phyloP scores from a whole-genome alignment of 768 basidiomycete genomes.

The Mycena alexandri region DNA sequence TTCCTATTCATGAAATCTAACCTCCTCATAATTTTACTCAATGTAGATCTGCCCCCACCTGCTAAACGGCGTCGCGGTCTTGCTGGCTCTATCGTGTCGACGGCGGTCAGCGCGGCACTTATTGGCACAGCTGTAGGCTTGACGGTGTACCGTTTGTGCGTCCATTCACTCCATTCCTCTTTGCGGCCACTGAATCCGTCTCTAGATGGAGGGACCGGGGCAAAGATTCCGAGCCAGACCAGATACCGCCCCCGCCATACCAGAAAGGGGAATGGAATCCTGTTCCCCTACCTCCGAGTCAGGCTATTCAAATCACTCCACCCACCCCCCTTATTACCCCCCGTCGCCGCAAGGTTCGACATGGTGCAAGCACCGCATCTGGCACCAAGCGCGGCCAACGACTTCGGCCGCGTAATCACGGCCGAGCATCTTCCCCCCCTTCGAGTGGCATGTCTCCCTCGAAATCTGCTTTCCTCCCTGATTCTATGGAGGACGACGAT shows the following conservation, averaged over 20 bases:
- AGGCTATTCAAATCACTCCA: conserved; percentile 51
- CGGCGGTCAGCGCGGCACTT: conserved; percentile 86
- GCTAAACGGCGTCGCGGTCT: conserved; percentile 85
- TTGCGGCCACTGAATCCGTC: conserved; percentile 12
- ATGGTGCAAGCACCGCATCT: conserved; percentile 40
- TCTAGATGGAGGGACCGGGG: conserved; percentile 84
- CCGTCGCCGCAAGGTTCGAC: conserved; percentile 54
- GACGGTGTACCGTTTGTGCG: conserved; percentile 89
- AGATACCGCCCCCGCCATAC: conserved; percentile 46
- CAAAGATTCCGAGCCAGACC: conserved; percentile 56
- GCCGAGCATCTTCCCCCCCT: conserved; percentile 44
- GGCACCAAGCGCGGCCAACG: conserved; percentile 49
- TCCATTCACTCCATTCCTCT: conserved; percentile 33
- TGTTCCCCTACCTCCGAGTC: conserved; percentile 34
- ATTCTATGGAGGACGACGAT: conserved; percentile 47
- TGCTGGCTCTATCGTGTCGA: conserved; percentile 86
- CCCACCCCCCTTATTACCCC: conserved; percentile 46
- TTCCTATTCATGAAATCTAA: conserved; percentile 37
- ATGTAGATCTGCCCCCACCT: conserved; percentile 81
- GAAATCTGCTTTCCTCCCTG: conserved; percentile 58
- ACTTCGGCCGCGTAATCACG: conserved; percentile 33
- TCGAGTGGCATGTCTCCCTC: conserved; percentile 43
- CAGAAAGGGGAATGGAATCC: conserved; percentile 38
- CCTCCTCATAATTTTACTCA: conserved; percentile 54
- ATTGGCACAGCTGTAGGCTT: conserved; percentile 90